These are phyloP conservation scores for Xylaria longipes DNA, from an alignment of 495 filamentous ascomycete genomes.

Conservation along the genomic window DNA sequence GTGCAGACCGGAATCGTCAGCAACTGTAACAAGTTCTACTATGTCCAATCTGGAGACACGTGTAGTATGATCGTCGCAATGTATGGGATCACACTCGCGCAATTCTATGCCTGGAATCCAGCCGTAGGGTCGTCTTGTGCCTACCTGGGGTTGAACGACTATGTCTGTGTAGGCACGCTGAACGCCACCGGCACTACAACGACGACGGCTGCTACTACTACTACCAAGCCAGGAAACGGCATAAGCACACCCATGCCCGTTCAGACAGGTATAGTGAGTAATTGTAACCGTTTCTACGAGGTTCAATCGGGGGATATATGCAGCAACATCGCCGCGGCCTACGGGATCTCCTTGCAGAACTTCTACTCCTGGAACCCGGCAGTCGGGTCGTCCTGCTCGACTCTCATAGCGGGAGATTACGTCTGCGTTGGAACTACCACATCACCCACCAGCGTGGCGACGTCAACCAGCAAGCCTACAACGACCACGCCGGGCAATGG, in stretches of 20 bases:
- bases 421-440: background rate
- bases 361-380: background rate
- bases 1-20: conserved; percentile 42
- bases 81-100: conserved; percentile 35
- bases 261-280: conserved; percentile 27
- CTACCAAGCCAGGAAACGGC: background rate
- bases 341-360: background rate
- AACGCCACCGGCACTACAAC: conserved; percentile 12
- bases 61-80: conserved; percentile 46
- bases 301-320: background rate
- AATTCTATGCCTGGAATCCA: conserved; percentile 47
- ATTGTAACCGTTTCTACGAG: background rate
- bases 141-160: background rate
- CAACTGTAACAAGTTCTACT: conserved; percentile 52
- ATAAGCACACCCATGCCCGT: conserved; percentile 32
- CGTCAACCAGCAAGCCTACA: background rate
- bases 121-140: conserved; percentile 3
- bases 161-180: conserved; percentile 22
- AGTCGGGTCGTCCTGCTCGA: background rate
- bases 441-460: too few relatives aligned
- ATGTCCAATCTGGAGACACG: conserved; percentile 48
- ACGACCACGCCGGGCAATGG: background rate
- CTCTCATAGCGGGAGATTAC: background rate
- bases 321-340: background rate
- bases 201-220: conserved; percentile 21